These are phyloP conservation scores for Apocynum venetum DNA, from an alignment of 257 asterid species.

Conservation along the genomic window DNA sequence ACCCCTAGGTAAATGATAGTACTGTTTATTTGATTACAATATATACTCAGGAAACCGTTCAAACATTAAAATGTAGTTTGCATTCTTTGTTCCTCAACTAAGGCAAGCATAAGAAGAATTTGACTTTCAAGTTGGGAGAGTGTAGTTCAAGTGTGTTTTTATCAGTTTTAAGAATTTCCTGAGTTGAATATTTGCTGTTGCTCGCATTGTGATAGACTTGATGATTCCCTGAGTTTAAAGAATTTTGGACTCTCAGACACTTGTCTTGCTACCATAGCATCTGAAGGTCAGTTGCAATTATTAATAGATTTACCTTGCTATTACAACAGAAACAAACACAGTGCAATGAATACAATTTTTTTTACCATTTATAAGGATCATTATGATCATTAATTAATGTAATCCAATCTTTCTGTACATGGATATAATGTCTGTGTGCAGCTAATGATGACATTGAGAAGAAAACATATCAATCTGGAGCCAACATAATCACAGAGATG, in stretches of 20 bases:
- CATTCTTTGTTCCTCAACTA: neutral
- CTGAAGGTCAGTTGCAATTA: slow-evolving; percentile 51
- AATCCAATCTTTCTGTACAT: slow-evolving; percentile 1
- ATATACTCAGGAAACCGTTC: neutral
- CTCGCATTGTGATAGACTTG: slow-evolving; percentile 60
- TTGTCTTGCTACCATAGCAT: slow-evolving; percentile 80
- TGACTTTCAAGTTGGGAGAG: no score
- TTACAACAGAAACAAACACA: neutral
- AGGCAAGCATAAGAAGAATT: no score
- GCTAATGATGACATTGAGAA: slow-evolving; percentile 33
- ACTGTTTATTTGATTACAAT: neutral
- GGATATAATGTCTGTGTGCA: slow-evolving; percentile 25
- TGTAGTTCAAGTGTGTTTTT: neutral
- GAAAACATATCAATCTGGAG: slow-evolving; percentile 28
- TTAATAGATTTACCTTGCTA: neutral
- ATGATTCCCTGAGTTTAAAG: slow-evolving; percentile 67
- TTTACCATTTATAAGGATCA: slow-evolving; percentile 3
- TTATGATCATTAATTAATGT: neutral
- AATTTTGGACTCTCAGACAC: slow-evolving; percentile 80
- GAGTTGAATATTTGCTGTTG: neutral
- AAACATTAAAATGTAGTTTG: neutral
- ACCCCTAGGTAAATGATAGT: neutral
- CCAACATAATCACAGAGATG: slow-evolving; percentile 17
- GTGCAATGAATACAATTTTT: neutral
- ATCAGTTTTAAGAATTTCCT: neutral